Base-by-base conservation (phyloP, 164 flowering plant species). In the Akebia trifoliata region DNA sequence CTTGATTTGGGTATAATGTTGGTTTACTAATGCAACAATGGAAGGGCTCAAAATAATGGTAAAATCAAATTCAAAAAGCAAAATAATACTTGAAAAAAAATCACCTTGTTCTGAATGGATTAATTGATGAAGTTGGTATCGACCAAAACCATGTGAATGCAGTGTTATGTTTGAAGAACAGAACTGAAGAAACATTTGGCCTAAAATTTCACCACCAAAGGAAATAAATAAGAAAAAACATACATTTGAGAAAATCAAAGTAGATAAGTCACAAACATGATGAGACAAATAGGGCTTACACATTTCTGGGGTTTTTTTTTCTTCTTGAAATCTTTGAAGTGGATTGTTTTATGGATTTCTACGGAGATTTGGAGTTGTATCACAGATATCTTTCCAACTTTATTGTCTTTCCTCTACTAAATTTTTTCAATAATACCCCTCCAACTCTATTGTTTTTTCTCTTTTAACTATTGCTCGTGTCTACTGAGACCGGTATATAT, bases 81-180 rank as follows among this genome's bases (percentile, higher is more conserved):
- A n/a, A n/a, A n/a, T n/a, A n/a, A n/a, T n/a, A n/a, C n/a, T n/a
- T n/a, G n/a, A n/a, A n/a, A n/a, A n/a, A n/a, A 46, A 60, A 12
- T 68, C 51, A 90, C 98, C 72, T 93, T 93, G 51, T 86, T 89
- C 72, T 84, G 97, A 44, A 93, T 93, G 28, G 97, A 93, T 69
- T 90, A 93, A 77, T 93, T 90, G 72, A 93, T 93, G 71, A 93
- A 93, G 74, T 93, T 93, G 51, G 99, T 90, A 81, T 93, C 99
- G 5, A 93, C 90, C 75, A 93, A 69, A 59, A 93, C 97, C 36
- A 82, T 72, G 62, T 93, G 87, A 93, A 59, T 0, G 92, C 87
- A 26, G 90, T 73, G 67, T 93, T 93, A 65, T 93, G 48, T 25
- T 71, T 76, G 76, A 90, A 93, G 80, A 80, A 90, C 50, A 93